Percentiles rank a stretch among this genome's conserved stretches.
Evolutionary conservation across 2,329 filamentous ascomycete species (phyloP).

Genomic region (Whalleya microplaca): DNA sequence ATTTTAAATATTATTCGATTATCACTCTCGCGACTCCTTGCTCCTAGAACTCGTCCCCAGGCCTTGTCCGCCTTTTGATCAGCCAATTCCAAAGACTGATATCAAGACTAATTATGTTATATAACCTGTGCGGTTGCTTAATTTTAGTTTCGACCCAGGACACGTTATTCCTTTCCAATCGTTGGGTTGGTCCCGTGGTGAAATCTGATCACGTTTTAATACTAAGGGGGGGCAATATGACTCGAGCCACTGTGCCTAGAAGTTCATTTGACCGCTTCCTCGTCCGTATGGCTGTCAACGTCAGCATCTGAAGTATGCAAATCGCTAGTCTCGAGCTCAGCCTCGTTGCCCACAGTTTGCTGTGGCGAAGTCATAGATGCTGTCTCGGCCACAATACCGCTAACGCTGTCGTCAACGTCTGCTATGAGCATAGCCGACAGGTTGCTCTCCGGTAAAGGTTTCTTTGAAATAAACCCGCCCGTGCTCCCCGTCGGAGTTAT

Average conservation of each 20-base stretch:
- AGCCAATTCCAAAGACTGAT: background rate
- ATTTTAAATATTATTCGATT: background rate
- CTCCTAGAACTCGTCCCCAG: background rate
- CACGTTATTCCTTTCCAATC: background rate
- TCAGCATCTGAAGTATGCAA: slow-evolving; percentile 35
- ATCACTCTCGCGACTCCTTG: too few species aligned
- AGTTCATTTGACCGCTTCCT: slow-evolving; percentile 18
- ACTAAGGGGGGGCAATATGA: background rate
- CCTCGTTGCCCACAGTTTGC: slow-evolving; percentile 14
- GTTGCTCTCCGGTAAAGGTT: slow-evolving; percentile 1
- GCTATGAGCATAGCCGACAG: slow-evolving; percentile 10
- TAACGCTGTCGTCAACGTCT: slow-evolving; percentile 7
- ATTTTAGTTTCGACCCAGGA: background rate
- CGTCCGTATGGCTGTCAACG: slow-evolving; percentile 35
- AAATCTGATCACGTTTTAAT: background rate
- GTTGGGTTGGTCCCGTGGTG: background rate
- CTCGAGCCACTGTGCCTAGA: background rate
- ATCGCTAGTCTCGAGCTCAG: slow-evolving; percentile 31
- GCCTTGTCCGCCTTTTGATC: background rate
- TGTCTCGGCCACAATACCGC: slow-evolving; percentile 17
- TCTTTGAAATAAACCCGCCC: slow-evolving; percentile 4
- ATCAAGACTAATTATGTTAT: background rate
- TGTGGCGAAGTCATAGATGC: slow-evolving; percentile 29
- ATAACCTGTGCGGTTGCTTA: background rate
- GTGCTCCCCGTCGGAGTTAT: slow-evolving; percentile 23